phyloP scores from a whole-genome alignment of 2,329 filamentous ascomycete species.

The Aureobasidium subglaciale region DNA sequence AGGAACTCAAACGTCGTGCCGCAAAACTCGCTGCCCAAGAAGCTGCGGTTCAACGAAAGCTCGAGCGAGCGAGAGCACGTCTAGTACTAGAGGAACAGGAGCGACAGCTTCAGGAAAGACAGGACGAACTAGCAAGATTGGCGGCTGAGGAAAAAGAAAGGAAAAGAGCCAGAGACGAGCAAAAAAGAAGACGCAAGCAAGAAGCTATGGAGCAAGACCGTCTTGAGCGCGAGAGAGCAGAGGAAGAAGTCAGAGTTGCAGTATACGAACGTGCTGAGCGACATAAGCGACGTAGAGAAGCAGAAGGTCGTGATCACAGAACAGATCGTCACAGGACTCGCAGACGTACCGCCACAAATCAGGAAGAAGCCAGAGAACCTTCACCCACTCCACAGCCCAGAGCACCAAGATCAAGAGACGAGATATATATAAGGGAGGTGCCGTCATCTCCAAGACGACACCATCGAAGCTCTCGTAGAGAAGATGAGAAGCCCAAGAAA shows the following conservation, averaged over 20 bases:
- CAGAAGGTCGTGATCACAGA: background rate
- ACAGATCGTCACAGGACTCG: background rate
- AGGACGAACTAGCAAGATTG: background rate
- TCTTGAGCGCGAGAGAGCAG: background rate
- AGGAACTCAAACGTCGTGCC: background rate
- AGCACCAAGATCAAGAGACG: background rate
- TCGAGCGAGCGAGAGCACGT: background rate
- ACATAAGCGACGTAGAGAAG: background rate
- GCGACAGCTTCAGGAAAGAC: background rate
- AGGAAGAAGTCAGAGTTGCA: background rate
- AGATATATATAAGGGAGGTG: background rate
- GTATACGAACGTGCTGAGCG: background rate
- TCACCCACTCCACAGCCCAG: background rate
- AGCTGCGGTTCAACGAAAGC: background rate
- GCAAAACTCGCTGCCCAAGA: constrained; percentile 1
- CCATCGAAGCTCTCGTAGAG: background rate
- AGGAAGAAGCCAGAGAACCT: background rate
- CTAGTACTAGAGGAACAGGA: background rate
- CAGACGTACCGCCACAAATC: background rate
- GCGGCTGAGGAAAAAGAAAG: background rate
- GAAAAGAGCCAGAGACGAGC: background rate
- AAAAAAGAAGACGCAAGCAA: background rate
- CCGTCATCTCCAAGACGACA: background rate
- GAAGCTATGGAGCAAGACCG: background rate
- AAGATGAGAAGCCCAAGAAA: background rate